Base-by-base conservation (phyloP, 2,329 filamentous ascomycete genomes). In the Neocatenulostroma microsporum region DNA sequence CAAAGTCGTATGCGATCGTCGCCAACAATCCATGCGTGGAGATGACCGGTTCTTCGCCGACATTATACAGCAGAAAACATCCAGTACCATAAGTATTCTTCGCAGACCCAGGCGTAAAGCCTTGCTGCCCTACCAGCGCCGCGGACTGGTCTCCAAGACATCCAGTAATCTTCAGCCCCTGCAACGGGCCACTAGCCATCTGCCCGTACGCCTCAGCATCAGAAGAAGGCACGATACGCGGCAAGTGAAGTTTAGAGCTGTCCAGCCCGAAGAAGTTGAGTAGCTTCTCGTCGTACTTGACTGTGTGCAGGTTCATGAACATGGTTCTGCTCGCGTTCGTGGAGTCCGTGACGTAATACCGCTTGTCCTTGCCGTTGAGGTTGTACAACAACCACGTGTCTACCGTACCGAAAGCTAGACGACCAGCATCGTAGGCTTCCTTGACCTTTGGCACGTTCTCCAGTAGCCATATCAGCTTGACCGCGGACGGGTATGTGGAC, bases 31-130 rank as follows among this genome's bases (percentile, higher is more conserved):
- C 87, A 40, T 86, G 80, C 41, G 74, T 80, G 10, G 86, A 94
- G 40, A 94, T 81, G 34, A 94, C 85, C 5, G 87, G 87, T 60
- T 86, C 80, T 27, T 78, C 72, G 34, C 87, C 87, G 20, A 93
- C 83, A 53, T 94, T 93, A 66, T 91, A 93, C 3, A 94, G 73
- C 47, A 94, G 67, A 68, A 94, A 94, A 58, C 84, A 91, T 25
- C 86, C 86, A 0, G 86, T 94, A 25, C 86, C 86, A 57, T 93
- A 93, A 0, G 86, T 94, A 62, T 91, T 93, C 70, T 94, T 94
- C 30, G 85, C 87, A 49, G 79, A 75, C 34, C 87, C 87, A 1
- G 84, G 80, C 3, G 70, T 74, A 64, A 94, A 94, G n/a, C 83
- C 86, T 40, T 58, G 53, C 43, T 56, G 53, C 13, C 86, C 86